Conservation (phyloP, 306 rosid species). For the Hippophae tibetana region DNA sequence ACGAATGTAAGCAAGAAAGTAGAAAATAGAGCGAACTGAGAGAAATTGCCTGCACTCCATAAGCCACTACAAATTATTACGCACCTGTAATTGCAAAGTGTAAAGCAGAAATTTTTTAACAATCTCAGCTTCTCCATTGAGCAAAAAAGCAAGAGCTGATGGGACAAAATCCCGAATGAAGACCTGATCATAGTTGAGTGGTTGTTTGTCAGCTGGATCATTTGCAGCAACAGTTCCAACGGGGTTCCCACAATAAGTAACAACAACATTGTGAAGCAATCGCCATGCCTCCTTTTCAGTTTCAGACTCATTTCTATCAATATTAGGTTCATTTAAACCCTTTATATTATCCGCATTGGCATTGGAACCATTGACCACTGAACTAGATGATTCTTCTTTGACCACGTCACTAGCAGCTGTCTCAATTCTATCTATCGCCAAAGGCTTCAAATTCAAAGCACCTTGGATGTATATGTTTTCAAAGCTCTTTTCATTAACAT, state of each 20-base stretch:
- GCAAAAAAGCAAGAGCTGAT: conserved; percentile 79
- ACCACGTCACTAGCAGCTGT: conserved; percentile 23
- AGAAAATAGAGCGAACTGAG: neutral
- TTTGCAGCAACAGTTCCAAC: conserved; percentile 91
- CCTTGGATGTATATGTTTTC: conserved; percentile 67
- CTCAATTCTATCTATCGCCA: conserved; percentile 39
- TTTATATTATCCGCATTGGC: conserved; percentile 31
- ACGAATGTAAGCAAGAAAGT: neutral
- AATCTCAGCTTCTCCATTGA: conserved; percentile 73
- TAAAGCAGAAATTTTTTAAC: conserved; percentile 83
- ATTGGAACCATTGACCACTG: conserved; percentile 20
- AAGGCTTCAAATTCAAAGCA: conserved; percentile 53
- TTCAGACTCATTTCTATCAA: conserved; percentile 42
- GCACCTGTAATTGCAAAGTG: conserved; percentile 86
- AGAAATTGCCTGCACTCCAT: neutral
- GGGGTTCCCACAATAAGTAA: conserved; percentile 66
- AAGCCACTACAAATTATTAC: conserved; percentile 1
- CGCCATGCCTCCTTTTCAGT: conserved; percentile 75
- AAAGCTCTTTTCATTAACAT: conserved; percentile 49
- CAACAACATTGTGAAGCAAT: conserved; percentile 57
- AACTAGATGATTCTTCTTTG: conserved; percentile 30
- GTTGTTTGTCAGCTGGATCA: conserved; percentile 55
- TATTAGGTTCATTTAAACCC: conserved; percentile 39
- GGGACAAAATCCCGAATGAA: conserved; percentile 86
- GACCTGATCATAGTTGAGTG: conserved; percentile 84